phyloP scores from a whole-genome alignment of 2,329 filamentous ascomycete species.

The Neodidymelliopsis sp. region DNA sequence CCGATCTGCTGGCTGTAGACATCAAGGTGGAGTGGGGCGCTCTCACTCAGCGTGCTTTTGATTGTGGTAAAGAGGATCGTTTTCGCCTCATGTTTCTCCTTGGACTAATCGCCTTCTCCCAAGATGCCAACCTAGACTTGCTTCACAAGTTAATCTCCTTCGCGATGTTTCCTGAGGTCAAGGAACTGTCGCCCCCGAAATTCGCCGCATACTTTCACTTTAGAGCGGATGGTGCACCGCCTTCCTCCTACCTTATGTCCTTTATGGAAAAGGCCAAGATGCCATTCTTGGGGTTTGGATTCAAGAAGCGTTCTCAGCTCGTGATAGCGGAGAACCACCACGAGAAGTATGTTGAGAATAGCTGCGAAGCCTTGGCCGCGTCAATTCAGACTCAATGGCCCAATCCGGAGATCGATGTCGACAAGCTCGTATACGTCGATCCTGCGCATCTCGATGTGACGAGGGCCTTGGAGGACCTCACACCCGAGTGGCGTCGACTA shows the following conservation, averaged over 20 bases:
- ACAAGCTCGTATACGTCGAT: slow-evolving; percentile 36
- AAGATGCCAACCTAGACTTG: slow-evolving; percentile 49
- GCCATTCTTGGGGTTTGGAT: slow-evolving; percentile 36
- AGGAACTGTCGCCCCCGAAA: slow-evolving; percentile 46
- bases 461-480: slow-evolving; percentile 51
- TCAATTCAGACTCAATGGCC: slow-evolving; percentile 52
- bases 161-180: slow-evolving; percentile 51
- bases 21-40: slow-evolving; percentile 54
- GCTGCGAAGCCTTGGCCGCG: slow-evolving; percentile 51
- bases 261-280: slow-evolving; percentile 38
- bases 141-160: slow-evolving; percentile 58
- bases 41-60: slow-evolving; percentile 50
- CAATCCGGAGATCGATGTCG: slow-evolving; percentile 42
- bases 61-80: slow-evolving; percentile 28
- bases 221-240: slow-evolving; percentile 38
- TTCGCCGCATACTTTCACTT: slow-evolving; percentile 47
- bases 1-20: slow-evolving; percentile 51
- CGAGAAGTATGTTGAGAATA: slow-evolving; percentile 25
- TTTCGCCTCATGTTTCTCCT: slow-evolving; percentile 58
- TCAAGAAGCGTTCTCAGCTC: slow-evolving; percentile 36
- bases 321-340: slow-evolving; percentile 34
- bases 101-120: slow-evolving; percentile 54
- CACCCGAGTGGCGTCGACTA: slow-evolving; percentile 58
- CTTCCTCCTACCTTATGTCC: slow-evolving; percentile 5
- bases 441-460: slow-evolving; percentile 44